Evolutionary conservation across 75 land plant species (phyloP).

Genomic region (Ceratopteris richardii): DNA sequence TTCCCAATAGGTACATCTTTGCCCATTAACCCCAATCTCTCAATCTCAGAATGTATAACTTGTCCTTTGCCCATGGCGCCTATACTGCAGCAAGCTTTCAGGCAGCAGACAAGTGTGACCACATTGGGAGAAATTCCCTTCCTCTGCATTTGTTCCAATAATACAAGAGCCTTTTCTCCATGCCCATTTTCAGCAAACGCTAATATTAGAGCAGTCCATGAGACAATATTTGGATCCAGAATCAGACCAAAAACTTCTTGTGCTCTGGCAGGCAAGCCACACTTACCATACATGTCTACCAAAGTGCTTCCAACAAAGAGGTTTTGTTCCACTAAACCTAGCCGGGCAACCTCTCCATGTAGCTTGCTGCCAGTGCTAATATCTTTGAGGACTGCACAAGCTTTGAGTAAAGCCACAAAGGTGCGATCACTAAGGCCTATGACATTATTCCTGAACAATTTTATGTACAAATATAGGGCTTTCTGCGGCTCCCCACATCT

Average conservation of each 20-base stretch:
- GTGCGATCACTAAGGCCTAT: not conserved
- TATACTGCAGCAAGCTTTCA: constrained; percentile 11
- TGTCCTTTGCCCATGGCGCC: constrained; percentile 16
- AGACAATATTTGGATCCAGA: constrained; percentile 29
- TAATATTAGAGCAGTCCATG: constrained; percentile 39
- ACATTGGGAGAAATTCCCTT: constrained; percentile 13
- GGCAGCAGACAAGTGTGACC: constrained; percentile 12
- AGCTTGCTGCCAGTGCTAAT: not conserved
- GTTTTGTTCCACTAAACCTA: constrained; percentile 4
- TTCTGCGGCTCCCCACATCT: not conserved
- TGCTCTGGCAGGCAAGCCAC: constrained; percentile 18
- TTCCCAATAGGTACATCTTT: not conserved
- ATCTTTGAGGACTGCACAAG: not conserved
- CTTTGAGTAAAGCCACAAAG: constrained; percentile 1
- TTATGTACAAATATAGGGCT: not conserved
- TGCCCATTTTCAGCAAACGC: constrained; percentile 24
- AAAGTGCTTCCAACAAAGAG: constrained; percentile 18
- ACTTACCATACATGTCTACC: constrained; percentile 24
- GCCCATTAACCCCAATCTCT: not conserved
- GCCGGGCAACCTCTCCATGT: not conserved
- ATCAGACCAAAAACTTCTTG: constrained; percentile 25
- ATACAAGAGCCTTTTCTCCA: constrained; percentile 24
- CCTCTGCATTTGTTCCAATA: constrained; percentile 31
- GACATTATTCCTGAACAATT: not conserved
- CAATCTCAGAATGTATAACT: constrained; percentile 7